These are phyloP conservation scores for Huiozyma naganishii DNA, from an alignment of 805 yeast genomes.

Conservation along the genomic window DNA sequence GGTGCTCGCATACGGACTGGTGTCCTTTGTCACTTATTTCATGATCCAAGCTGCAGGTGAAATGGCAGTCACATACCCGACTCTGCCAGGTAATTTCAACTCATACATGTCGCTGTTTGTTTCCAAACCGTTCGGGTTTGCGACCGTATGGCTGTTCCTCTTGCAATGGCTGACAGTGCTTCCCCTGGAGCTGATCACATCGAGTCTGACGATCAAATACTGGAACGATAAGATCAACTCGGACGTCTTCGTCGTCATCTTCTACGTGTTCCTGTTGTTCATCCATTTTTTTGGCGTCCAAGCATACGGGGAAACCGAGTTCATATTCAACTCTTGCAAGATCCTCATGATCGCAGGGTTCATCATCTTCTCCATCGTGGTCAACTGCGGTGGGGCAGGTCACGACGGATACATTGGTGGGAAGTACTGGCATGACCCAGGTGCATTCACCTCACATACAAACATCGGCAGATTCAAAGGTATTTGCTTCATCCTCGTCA, in stretches of 20 bases:
- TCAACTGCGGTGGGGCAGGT: constrained; percentile 51
- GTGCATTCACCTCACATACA: constrained; percentile 29
- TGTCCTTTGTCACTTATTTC: constrained; percentile 48
- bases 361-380: constrained; percentile 42
- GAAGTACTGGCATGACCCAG: constrained; percentile 49
- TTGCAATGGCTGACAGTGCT: constrained; percentile 53
- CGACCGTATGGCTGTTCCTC: constrained; percentile 61
- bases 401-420: constrained; percentile 49
- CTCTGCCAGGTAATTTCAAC: constrained; percentile 33
- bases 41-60: constrained; percentile 44
- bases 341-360: constrained; percentile 49
- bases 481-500: constrained; percentile 52
- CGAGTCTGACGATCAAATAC: constrained; percentile 41
- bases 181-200: constrained; percentile 56
- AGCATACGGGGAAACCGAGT: constrained; percentile 65
- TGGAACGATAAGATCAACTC: constrained; percentile 39
- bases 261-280: constrained; percentile 38
- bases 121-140: constrained; percentile 61
- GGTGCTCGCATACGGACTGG: constrained; percentile 44
- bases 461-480: constrained; percentile 43
- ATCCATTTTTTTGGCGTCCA: constrained; percentile 52
- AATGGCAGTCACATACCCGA: constrained; percentile 32
- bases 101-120: constrained; percentile 34
- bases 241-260: constrained; percentile 47
- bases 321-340: constrained; percentile 43